These are phyloP conservation scores for Wickerhamomyces sydowiorum DNA, from an alignment of 805 yeast genomes.

Conservation along the genomic window DNA sequence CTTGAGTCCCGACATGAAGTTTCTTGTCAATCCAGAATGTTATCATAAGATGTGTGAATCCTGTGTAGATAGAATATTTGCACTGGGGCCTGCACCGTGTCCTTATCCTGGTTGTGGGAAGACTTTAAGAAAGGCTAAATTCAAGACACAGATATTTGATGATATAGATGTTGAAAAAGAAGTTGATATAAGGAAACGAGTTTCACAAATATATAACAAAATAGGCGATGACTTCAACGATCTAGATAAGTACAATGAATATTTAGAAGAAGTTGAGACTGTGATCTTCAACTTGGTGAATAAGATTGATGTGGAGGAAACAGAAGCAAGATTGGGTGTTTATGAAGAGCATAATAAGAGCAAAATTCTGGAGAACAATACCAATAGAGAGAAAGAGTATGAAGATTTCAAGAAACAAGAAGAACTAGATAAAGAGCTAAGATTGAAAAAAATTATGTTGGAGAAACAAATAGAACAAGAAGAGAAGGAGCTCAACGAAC, in stretches of 20 bases:
- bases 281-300: slow-evolving; percentile 72
- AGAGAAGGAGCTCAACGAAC: slow-evolving; percentile 44
- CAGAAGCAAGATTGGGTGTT: slow-evolving; percentile 58
- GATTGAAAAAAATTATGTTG: slow-evolving; percentile 38
- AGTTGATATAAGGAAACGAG: slow-evolving; percentile 81
- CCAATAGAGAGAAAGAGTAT: slow-evolving; percentile 65
- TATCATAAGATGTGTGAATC: slow-evolving; percentile 96
- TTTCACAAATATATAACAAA: slow-evolving; percentile 73
- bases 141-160: slow-evolving; percentile 89
- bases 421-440: slow-evolving; percentile 65
- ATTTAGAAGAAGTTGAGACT: slow-evolving; percentile 79
- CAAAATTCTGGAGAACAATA: slow-evolving; percentile 70
- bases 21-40: slow-evolving; percentile 94
- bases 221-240: slow-evolving; percentile 64
- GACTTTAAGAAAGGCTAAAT: slow-evolving; percentile 79
- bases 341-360: slow-evolving; percentile 72
- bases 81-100: slow-evolving; percentile 94
- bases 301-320: slow-evolving; percentile 60
- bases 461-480: slow-evolving; percentile 66
- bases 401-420: slow-evolving; percentile 58
- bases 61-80: slow-evolving; percentile 92
- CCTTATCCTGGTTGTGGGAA: slow-evolving; percentile 91
- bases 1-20: slow-evolving; percentile 87
- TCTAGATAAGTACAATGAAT: slow-evolving; percentile 60
- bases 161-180: slow-evolving; percentile 88